Evolutionary conservation across 352 stramenopile genomes (phyloP).

Genomic region (Peronospora belbahrii): DNA sequence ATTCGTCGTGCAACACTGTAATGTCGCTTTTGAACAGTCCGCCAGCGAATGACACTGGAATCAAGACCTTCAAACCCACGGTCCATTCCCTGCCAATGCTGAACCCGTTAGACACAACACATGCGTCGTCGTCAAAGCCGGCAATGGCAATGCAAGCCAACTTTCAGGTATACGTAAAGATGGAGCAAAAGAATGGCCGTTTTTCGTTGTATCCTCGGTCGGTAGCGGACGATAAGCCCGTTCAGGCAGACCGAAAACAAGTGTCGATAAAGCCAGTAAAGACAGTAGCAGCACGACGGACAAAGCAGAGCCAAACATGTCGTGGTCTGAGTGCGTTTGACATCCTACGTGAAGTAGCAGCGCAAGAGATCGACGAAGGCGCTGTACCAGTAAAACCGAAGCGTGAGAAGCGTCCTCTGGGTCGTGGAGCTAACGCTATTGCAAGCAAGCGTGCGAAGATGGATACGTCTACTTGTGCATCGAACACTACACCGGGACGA

Average conservation of each 20-base stretch:
- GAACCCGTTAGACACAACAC: constrained; percentile 11
- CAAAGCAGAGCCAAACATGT: constrained; percentile 17
- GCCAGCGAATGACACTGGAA: constrained; percentile 33
- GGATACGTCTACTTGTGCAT: constrained; percentile 18
- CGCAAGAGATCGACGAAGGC: constrained; percentile 45
- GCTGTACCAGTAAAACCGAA: constrained; percentile 23
- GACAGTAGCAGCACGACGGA: constrained; percentile 17
- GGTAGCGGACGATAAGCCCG: constrained; percentile 17
- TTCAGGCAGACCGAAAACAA: constrained; percentile 16
- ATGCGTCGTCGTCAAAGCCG: constrained; percentile 9
- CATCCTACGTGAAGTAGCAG: constrained; percentile 74
- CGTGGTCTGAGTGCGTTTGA: constrained; percentile 65
- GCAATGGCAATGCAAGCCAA: constrained; percentile 16
- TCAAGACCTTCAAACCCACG: constrained; percentile 23
- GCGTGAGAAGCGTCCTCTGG: constrained; percentile 20
- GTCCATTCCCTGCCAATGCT: constrained; percentile 35
- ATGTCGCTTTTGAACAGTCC: constrained; percentile 69
- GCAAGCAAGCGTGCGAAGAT: constrained; percentile 27
- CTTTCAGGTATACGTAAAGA: constrained; percentile 46
- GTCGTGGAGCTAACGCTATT: constrained; percentile 5
- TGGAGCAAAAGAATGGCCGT: constrained; percentile 38
- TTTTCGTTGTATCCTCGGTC: constrained; percentile 24
- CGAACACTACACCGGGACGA: constrained; percentile 8
- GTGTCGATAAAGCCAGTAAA: constrained; percentile 22
- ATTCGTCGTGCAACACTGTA: constrained; percentile 52